phyloP scores from a whole-genome alignment of 768 basidiomycete genomes.

The Leccinellum rugosiceps region DNA sequence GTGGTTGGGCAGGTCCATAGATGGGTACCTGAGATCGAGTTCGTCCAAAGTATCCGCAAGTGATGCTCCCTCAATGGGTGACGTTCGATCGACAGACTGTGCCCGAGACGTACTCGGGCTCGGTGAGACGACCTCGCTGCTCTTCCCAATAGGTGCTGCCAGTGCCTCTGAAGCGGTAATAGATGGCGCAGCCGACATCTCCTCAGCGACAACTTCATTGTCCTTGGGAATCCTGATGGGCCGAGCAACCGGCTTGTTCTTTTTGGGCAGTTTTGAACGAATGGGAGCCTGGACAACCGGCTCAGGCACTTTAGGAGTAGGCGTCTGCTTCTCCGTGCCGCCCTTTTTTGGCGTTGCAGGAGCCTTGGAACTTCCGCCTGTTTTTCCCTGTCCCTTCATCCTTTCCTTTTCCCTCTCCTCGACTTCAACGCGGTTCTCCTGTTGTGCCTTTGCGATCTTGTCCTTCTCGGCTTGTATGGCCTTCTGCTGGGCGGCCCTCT shows the following conservation, averaged over 20 bases:
- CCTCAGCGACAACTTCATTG: constrained; percentile 42
- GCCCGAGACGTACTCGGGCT: constrained; percentile 58
- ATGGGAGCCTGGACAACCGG: constrained; percentile 63
- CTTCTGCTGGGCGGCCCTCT: constrained; percentile 32
- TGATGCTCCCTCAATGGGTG: constrained; percentile 45
- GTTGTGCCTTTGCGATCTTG: constrained; percentile 33
- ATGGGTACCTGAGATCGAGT: constrained; percentile 57
- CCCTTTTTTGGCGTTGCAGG: constrained; percentile 15
- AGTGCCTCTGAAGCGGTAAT: constrained; percentile 48
- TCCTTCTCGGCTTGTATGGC: constrained; percentile 36
- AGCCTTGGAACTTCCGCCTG: constrained; percentile 25
- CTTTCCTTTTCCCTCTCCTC: constrained; percentile 31
- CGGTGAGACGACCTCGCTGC: constrained; percentile 36
- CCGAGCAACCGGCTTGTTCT: constrained; percentile 65
- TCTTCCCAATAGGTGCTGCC: constrained; percentile 33
- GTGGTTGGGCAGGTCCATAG: constrained; percentile 64
- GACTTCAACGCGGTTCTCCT: constrained; percentile 26
- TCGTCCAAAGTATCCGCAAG: constrained; percentile 67
- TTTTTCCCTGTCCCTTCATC: constrained; percentile 25
- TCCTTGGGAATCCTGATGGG: constrained; percentile 60
- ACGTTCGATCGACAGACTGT: constrained; percentile 53
- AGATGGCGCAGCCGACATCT: constrained; percentile 42
- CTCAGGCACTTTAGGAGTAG: constrained; percentile 27
- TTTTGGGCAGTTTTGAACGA: constrained; percentile 81
- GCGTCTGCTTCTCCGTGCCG: constrained; percentile 17